phyloP scores from a whole-genome alignment of 345 rosid genomes.

The Noccaea caerulescens region DNA sequence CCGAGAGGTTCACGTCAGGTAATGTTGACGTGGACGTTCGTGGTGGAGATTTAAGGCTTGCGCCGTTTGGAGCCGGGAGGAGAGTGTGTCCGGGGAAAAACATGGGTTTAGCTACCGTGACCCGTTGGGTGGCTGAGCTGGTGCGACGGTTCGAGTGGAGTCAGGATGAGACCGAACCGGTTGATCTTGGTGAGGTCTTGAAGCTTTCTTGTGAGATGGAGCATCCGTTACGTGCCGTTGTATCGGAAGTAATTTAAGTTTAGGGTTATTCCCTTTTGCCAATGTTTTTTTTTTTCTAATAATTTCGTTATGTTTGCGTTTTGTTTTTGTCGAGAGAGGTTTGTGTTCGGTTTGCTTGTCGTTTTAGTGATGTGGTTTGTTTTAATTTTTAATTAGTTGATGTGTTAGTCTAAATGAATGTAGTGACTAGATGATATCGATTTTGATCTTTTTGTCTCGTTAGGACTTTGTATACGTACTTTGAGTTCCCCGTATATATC shows the following conservation, averaged over 20 bases:
- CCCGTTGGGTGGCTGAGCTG: slow-evolving; percentile 80
- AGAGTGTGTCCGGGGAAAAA: slow-evolving; percentile 90
- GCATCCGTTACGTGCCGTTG: slow-evolving; percentile 62
- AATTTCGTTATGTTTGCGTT: not conserved
- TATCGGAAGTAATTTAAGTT: slow-evolving; percentile 35
- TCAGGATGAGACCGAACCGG: slow-evolving; percentile 47
- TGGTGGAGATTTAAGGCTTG: slow-evolving; percentile 73
- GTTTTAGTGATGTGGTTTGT: slow-evolving; percentile 10
- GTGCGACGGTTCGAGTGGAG: slow-evolving; percentile 65
- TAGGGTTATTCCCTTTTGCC: slow-evolving; percentile 34
- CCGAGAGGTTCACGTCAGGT: slow-evolving; percentile 63
- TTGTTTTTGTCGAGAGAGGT: slow-evolving; percentile 10
- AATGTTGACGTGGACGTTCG: slow-evolving; percentile 63
- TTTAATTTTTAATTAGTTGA: not conserved
- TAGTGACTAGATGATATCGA: slow-evolving; percentile 1
- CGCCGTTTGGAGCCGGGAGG: slow-evolving; percentile 93
- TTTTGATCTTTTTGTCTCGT: slow-evolving; percentile 12
- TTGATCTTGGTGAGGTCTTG: slow-evolving; percentile 69
- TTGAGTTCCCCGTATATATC: not conserved
- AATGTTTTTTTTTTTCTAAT: not conserved
- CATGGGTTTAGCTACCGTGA: slow-evolving; percentile 68
- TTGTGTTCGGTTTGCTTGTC: slow-evolving; percentile 22
- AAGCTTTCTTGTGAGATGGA: slow-evolving; percentile 95
- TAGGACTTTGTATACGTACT: slow-evolving; percentile 1
- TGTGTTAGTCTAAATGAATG: slow-evolving; percentile 10